A percentile compares a stretch with the other conserved stretches of the same genome.
Conservation (phyloP, 1,139 yeast species). For the Yamadazyma epiphylla region DNA sequence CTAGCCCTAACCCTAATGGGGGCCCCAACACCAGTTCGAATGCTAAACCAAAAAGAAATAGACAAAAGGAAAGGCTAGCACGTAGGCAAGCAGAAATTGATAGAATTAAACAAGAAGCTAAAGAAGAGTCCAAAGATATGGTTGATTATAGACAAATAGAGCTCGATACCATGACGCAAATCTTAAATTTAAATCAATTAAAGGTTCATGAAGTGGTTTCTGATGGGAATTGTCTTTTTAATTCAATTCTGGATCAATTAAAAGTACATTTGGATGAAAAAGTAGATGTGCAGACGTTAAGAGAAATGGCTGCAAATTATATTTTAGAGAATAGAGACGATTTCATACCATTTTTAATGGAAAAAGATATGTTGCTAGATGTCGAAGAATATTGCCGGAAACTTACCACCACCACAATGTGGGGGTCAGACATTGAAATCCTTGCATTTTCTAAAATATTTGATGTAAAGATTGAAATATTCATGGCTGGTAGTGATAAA, state of each 20-base stretch:
- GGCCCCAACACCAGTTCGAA: conserved; percentile 1
- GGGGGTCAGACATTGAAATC: conserved; percentile 97
- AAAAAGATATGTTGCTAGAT: conserved; percentile 64
- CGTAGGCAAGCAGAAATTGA: conserved; percentile 69
- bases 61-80: conserved; percentile 82
- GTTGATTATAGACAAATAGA: conserved; percentile 74
- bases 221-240: conserved; percentile 93
- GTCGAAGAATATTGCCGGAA: conserved; percentile 67
- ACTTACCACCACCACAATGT: conserved; percentile 71
- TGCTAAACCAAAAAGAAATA: conserved; percentile 51
- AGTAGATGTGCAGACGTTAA: conserved; percentile 48
- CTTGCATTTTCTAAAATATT: conserved; percentile 69
- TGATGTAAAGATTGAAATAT: conserved; percentile 68
- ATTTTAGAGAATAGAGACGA: conserved; percentile 63
- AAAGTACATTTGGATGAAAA: conserved; percentile 18
- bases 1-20: conserved; percentile 2
- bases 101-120: conserved; percentile 63
- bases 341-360: conserved; percentile 78
- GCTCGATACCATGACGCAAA: conserved; percentile 53
- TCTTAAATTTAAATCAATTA: conserved; percentile 48
- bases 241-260: conserved; percentile 80
- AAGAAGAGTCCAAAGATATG: conserved; percentile 54
- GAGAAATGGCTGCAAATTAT: conserved; percentile 63
- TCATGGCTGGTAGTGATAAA: conserved; percentile 72
- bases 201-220: conserved; percentile 68